Evolutionary conservation across 2,329 filamentous ascomycete genomes (phyloP).

Genomic region (Cordyceps militaris): DNA sequence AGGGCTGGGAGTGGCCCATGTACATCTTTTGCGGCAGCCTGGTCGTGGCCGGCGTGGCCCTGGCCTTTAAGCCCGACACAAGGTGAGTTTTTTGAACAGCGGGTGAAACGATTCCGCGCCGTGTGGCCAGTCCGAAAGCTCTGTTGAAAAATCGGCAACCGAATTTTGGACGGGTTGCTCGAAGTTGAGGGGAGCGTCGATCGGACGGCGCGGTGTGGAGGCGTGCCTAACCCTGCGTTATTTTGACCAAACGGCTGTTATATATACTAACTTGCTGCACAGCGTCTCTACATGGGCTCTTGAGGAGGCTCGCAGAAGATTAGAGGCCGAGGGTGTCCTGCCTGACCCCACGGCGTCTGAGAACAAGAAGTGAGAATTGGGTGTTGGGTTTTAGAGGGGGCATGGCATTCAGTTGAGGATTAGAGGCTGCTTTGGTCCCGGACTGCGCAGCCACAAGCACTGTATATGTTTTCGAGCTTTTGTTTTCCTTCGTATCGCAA

Average conservation of each 20-base stretch:
- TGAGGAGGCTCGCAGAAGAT: constrained; percentile 87
- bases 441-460: constrained; percentile 11
- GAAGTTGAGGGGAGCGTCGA: not conserved
- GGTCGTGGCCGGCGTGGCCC: constrained; percentile 65
- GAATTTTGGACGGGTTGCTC: not conserved
- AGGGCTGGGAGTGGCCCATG: constrained; percentile 90
- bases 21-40: constrained; percentile 78
- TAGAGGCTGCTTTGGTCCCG: constrained; percentile 6
- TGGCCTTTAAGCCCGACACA: constrained; percentile 97
- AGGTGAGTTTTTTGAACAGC: constrained; percentile 60
- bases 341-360: constrained; percentile 59
- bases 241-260: constrained; percentile 17
- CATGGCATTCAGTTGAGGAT: constrained; percentile 8
- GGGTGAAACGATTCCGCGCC: not conserved
- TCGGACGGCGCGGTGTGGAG: constrained; percentile 2
- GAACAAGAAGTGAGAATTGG: constrained; percentile 44
- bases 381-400: not conserved
- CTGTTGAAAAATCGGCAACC: not conserved
- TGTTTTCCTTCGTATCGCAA: constrained; percentile 18
- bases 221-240: constrained; percentile 16
- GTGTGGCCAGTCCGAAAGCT: not conserved
- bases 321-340: constrained; percentile 93
- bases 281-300: constrained; percentile 99
- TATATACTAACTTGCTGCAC: constrained; percentile 23
- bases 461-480: constrained; percentile 28